phyloP scores from a whole-genome alignment of 495 filamentous ascomycete species.

The Aspergillus coremiiformis region DNA sequence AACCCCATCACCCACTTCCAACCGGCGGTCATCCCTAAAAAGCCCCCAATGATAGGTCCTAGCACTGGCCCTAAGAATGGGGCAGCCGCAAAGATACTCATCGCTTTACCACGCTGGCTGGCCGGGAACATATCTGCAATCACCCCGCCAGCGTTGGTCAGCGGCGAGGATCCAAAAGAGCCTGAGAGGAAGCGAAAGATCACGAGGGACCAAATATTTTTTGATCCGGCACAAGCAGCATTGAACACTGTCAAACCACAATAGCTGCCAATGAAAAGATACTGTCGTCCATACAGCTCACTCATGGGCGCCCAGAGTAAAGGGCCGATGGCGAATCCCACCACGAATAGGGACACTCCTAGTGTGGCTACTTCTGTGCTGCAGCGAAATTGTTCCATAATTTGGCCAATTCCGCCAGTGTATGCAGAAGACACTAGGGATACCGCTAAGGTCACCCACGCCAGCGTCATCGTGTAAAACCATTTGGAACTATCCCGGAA shows the following conservation, averaged over 20 bases:
- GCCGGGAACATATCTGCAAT: conserved; percentile 56
- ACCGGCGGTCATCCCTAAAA: conserved; percentile 39
- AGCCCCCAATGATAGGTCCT: conserved; percentile 43
- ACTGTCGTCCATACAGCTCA: conserved; percentile 57
- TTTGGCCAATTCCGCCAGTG: conserved; percentile 52
- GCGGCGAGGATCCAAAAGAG: conserved; percentile 52
- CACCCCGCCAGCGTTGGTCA: conserved; percentile 56
- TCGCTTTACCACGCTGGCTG: conserved; percentile 47
- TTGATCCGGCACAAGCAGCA: conserved; percentile 46
- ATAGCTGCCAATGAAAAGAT: conserved; percentile 52
- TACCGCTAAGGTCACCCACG: conserved; percentile 58
- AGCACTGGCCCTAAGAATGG: conserved; percentile 54
- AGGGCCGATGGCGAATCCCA: conserved; percentile 50
- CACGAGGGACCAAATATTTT: conserved; percentile 51
- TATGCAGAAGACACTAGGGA: conserved; percentile 65
- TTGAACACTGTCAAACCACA: conserved; percentile 51
- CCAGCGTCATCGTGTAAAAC: conserved; percentile 50
- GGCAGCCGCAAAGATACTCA: conserved; percentile 46
- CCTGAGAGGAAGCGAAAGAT: conserved; percentile 62
- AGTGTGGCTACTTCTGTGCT: conserved; percentile 48
- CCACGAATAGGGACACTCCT: conserved; percentile 58
- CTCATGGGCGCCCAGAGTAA: conserved; percentile 35
- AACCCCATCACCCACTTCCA: conserved; percentile 49
- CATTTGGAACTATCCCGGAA: conserved; percentile 51
- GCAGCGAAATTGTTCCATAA: conserved; percentile 48